These are phyloP conservation scores for Bipolaris gigantea DNA, from an alignment of 2,329 filamentous ascomycete genomes.

Conservation along the genomic window DNA sequence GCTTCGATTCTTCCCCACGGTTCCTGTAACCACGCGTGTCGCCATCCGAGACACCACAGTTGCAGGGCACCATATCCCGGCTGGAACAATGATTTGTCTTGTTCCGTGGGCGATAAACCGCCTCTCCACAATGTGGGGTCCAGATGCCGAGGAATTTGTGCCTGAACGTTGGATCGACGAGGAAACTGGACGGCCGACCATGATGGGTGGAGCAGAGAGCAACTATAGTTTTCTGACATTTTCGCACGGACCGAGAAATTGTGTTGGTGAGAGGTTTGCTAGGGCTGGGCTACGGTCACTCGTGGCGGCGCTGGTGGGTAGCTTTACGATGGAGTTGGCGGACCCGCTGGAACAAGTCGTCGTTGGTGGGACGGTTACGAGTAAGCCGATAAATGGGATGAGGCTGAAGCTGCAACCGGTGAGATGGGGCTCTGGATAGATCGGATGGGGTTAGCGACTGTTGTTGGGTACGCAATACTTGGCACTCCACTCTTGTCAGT, in stretches of 20 bases:
- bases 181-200: conserved; percentile 43
- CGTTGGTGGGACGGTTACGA: conserved; percentile 42
- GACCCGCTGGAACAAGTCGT: conserved; percentile 34
- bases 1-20: conserved; percentile 44
- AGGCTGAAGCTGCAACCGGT: conserved; percentile 34
- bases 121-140: conserved; percentile 48
- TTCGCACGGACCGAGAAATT: conserved; percentile 47
- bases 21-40: conserved; percentile 40
- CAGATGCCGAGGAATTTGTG: conserved; percentile 46
- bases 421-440: conserved; percentile 17
- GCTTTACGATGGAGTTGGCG: conserved; percentile 42
- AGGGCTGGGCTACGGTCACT: conserved; percentile 43
- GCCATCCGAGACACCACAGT: conserved; percentile 39
- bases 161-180: conserved; percentile 53
- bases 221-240: conserved; percentile 50
- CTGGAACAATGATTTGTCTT: conserved; percentile 44
- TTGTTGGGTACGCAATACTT: no score
- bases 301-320: conserved; percentile 40
- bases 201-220: conserved; percentile 43
- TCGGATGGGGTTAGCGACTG: background rate
- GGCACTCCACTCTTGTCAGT: background rate
- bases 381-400: conserved; percentile 46
- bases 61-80: conserved; percentile 43
- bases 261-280: conserved; percentile 46
- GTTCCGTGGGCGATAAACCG: conserved; percentile 50